A percentile compares a stretch with the other conserved stretches of the same genome.
Conservation (phyloP, 208 protist genomes). For the Acanthamoeba sp. region DNA sequence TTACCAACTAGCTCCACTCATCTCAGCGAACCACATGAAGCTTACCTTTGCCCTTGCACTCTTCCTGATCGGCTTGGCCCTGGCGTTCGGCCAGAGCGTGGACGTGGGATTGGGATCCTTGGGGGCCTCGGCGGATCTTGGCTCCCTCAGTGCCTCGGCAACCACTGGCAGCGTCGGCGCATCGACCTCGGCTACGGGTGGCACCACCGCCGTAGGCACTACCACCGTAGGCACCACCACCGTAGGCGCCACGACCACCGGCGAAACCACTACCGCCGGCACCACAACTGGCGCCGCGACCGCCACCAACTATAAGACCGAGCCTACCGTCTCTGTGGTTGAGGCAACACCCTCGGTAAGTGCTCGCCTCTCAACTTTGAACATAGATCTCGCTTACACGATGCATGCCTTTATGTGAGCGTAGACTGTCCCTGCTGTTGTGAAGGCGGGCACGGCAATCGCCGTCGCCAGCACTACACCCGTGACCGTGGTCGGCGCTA, state of each 20-base stretch:
- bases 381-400: too few relatives aligned
- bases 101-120: background rate
- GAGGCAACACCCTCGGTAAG: background rate
- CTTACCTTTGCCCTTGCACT: background rate
- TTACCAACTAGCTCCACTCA: too few relatives aligned
- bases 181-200: background rate
- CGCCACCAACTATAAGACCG: background rate
- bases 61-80: background rate
- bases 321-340: background rate
- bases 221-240: background rate
- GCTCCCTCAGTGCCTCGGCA: background rate
- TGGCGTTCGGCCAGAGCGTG: conserved; percentile 28
- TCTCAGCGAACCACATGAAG: conserved; percentile 2
- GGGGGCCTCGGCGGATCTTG: background rate
- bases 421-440: background rate
- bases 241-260: background rate
- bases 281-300: background rate
- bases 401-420: background rate
- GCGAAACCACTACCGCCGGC: background rate
- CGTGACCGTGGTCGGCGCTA: background rate
- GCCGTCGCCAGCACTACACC: background rate
- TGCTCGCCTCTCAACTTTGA: too few relatives aligned
- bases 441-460: background rate
- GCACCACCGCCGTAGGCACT: too few relatives aligned
- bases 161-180: background rate